Evolutionary conservation across 352 stramenopile genomes (phyloP).

Genomic region (Detonula confervacea): DNA sequence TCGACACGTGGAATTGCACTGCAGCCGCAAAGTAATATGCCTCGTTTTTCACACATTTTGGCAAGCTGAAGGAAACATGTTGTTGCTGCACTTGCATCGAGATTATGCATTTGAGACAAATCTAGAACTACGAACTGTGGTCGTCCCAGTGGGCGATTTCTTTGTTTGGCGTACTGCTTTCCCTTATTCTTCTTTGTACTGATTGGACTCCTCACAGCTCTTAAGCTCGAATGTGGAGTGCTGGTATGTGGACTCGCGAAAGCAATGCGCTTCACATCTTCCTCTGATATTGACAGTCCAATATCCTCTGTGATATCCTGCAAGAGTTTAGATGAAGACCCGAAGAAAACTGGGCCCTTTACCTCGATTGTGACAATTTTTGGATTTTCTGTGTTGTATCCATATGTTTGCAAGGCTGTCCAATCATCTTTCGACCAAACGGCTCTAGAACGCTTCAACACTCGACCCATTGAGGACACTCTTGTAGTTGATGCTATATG

Average conservation of each 20-base stretch:
- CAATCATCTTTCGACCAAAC: slow-evolving; percentile 39
- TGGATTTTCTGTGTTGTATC: slow-evolving; percentile 36
- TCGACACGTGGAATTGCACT: slow-evolving; percentile 66
- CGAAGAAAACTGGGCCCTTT: slow-evolving; percentile 80
- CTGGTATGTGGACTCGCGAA: slow-evolving; percentile 29
- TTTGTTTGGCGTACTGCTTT: slow-evolving; percentile 6
- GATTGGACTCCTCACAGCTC: slow-evolving; percentile 3
- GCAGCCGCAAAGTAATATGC: slow-evolving; percentile 71
- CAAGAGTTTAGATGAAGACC: slow-evolving; percentile 65
- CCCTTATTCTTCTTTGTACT: background rate
- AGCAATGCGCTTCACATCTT: slow-evolving; percentile 40
- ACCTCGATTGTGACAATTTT: slow-evolving; percentile 78
- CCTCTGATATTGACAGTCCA: slow-evolving; percentile 33
- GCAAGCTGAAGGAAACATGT: slow-evolving; percentile 79
- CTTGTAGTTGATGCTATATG: slow-evolving; percentile 50
- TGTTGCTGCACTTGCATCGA: slow-evolving; percentile 73
- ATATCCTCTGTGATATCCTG: slow-evolving; percentile 67
- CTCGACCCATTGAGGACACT: slow-evolving; percentile 41
- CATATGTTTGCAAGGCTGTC: slow-evolving; percentile 39
- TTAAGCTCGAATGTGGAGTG: slow-evolving; percentile 28
- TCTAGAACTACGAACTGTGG: slow-evolving; percentile 79
- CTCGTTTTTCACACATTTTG: slow-evolving; percentile 71
- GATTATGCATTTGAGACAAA: slow-evolving; percentile 66
- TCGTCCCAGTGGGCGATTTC: too few relatives aligned
- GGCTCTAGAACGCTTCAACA: slow-evolving; percentile 47